Evolutionary conservation across 805 yeast genomes (phyloP), one percentile per base, ranked within the genome.

Genomic region (Sugiyamaella lignohabitans): DNA sequence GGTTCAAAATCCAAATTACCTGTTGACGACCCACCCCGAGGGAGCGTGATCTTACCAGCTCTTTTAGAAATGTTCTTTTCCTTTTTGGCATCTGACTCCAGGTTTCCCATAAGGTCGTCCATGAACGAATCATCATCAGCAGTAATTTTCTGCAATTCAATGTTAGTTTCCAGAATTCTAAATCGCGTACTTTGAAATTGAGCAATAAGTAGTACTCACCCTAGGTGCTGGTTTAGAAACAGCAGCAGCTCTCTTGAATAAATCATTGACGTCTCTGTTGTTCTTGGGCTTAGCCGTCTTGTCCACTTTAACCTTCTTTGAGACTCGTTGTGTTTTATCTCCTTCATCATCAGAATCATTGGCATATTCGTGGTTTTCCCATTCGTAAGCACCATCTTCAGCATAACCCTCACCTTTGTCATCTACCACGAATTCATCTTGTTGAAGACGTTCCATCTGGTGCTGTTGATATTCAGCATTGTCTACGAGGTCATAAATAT

Each of bases 361-460:
- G 20, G 43, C 47, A 24, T 45, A 55, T 5, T 53, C 54, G 75
- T 76, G 44, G 71, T 69, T 46, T 49, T 81, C 94, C 89, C 95
- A 87, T 50, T 87, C 95, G 57, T 91, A 94, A 5, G 75, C 85
- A 48, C 98, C 98, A 38, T 84, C 84, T 57, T 93, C 98, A 1
- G 87, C 89, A 59, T 91, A 91, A 0, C 97, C 98, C 53, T 82
- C 84, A 24, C 96, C 96, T 55, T 84, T 80, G 62, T 91, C 98
- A 62, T 88, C 96, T 2, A 87, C 95, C 32, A 91, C 93, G 61
- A 91, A 91, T 63, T 91, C 96, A 59, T 91, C 96, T 51, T 84
- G 82, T 64, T 87, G 72, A 41, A 93, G 71, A 49, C 88, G 86
- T 49, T 84, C 79, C 57, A 94, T 78, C 62, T 85, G 86, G 60